Conservation (phyloP, 305 asterid genomes). For the Coffea humblotiana region DNA sequence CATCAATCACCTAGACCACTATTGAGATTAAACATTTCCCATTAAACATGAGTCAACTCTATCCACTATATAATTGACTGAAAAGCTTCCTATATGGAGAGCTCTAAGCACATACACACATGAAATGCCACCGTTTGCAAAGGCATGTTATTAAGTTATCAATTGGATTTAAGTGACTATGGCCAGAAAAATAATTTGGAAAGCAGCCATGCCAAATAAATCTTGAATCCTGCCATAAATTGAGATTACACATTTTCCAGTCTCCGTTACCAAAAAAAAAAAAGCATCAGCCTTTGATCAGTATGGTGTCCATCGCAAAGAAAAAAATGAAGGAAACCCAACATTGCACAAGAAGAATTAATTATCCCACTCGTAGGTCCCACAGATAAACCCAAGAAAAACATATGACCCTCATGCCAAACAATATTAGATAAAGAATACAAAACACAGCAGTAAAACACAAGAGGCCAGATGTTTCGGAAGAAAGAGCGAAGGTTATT, state of each 20-base stretch:
- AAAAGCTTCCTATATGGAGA: background rate
- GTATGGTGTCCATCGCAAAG: background rate
- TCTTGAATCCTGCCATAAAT: background rate
- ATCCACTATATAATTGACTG: background rate
- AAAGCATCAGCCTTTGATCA: background rate
- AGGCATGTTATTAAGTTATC: background rate
- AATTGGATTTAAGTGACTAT: background rate
- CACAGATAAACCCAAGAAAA: background rate
- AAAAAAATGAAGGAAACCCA: background rate
- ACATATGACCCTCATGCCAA: background rate
- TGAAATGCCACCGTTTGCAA: background rate
- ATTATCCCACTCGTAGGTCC: background rate
- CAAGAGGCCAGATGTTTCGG: background rate
- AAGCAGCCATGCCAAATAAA: background rate
- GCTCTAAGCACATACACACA: background rate
- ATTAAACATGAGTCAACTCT: background rate
- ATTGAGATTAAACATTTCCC: background rate
- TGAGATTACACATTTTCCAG: background rate
- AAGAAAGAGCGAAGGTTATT: conserved; percentile 11
- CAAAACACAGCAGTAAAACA: background rate
- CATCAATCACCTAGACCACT: background rate
- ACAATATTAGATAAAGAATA: background rate
- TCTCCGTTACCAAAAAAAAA: background rate
- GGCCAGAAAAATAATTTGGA: background rate
- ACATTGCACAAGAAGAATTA: background rate